Base-by-base conservation (phyloP, 1,139 yeast genomes). In the Zygosaccharomyces pseudobailii region DNA sequence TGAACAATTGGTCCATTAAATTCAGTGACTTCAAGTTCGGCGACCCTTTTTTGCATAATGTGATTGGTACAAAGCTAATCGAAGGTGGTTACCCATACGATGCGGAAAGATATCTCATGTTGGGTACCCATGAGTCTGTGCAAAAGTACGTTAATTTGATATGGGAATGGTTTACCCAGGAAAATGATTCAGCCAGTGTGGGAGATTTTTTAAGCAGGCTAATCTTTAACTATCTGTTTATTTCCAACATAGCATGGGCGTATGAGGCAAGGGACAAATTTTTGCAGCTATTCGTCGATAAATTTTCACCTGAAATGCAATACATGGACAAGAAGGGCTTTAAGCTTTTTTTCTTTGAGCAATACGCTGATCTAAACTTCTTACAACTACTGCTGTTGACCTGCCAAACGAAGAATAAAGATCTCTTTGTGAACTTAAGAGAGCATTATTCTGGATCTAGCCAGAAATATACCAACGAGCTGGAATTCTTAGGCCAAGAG, bases 11-110 rank as follows among this genome's bases (percentile, higher is more conserved):
- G 89, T 75, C 90, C 0, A 69, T 71, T 41, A 74, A 74, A 43
- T 66, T 65, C 43, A 71, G 79, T 3, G 70, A 69, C 0, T 70
- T 68, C 48, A 78, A 78, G 49, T 78, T 78, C 54, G 96, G 96
- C 4, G 96, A 88, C 60, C 74, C 83, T 5, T 83, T 80, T 42
- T 71, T 92, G 49, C 90, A 87, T 61, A 83, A 83, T 55, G 75
- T 84, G 19, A 74, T 90, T 53, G 97, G 96, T 0, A 66, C 72
- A 33, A 84, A 85, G 59, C 72, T 87, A 43, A 68, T 79, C 8
- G 66, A 65, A 27, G 66, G 66, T 36, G 60, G 63, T 4, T 49
- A 59, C 48, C 68, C 69, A 6, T 69, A 74, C 51, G 80, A 76
- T 45, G 80, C 83, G 5, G 80, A 76, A 62, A 78, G 70, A 57